These are phyloP conservation scores for Aspergillus novoparasiticus DNA, from an alignment of 2,329 filamentous ascomycete species.

Conservation along the genomic window DNA sequence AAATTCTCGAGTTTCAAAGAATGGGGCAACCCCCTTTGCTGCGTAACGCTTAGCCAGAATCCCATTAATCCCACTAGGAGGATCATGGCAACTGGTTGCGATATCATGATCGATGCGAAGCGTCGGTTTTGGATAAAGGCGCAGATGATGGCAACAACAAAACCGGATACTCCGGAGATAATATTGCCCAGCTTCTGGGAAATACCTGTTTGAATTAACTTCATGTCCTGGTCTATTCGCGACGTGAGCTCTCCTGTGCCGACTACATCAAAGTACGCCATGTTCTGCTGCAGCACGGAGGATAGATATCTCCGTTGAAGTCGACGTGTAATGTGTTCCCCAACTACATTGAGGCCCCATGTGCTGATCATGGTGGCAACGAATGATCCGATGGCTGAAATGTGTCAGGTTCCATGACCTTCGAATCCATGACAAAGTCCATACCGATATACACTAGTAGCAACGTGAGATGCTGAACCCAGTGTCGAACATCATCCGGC, in stretches of 20 bases:
- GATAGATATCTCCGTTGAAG: neutral
- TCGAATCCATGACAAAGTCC: accelerated
- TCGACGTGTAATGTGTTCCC: neutral
- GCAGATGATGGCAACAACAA: neutral
- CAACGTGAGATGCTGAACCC: neutral
- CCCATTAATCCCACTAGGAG: neutral
- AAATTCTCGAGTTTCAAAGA: neutral
- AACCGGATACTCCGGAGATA: neutral
- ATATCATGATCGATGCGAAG: neutral
- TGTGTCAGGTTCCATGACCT: neutral
- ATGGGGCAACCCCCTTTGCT: neutral
- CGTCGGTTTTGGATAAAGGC: neutral
- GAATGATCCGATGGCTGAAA: neutral
- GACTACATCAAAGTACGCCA: neutral
- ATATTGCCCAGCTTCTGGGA: neutral
- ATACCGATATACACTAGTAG: neutral
- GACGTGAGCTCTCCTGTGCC: neutral
- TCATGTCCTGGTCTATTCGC: neutral
- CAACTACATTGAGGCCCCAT: neutral
- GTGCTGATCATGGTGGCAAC: neutral
- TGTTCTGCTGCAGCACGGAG: neutral
- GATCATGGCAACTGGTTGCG: neutral
- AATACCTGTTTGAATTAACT: neutral
- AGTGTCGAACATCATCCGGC: neutral
- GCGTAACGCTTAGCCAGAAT: neutral